Conservation (phyloP, 345 rosid species). For the Dimocarpus longan region DNA sequence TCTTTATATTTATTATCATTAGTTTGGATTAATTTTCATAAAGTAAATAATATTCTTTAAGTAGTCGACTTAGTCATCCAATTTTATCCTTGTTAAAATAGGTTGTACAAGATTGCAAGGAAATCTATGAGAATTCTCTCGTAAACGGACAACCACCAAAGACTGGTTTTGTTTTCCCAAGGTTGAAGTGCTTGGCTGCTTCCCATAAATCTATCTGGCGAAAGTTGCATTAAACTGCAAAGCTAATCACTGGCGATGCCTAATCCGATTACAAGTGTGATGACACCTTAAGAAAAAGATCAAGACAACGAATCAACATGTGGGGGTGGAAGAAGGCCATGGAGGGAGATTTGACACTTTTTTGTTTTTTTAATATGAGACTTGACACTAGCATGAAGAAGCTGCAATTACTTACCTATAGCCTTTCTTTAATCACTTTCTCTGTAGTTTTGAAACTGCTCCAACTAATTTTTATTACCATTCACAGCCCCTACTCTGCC, state of each 20-base stretch:
- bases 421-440: too few relatives aligned
- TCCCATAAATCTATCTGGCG: constrained; percentile 77
- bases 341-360: too few relatives aligned
- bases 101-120: constrained; percentile 99
- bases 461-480: too few relatives aligned
- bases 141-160: constrained; percentile 86
- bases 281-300: too few relatives aligned
- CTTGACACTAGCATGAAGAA: too few relatives aligned
- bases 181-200: constrained; percentile 73
- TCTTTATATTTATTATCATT: not conserved
- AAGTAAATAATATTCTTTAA: constrained; percentile 9
- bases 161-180: constrained; percentile 84
- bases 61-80: not conserved
- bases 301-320: too few relatives aligned
- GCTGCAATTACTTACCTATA: too few relatives aligned
- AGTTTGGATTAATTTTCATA: not conserved
- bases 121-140: constrained; percentile 85
- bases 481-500: too few relatives aligned
- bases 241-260: not conserved
- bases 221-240: constrained; percentile 36
- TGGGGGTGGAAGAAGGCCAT: too few relatives aligned
- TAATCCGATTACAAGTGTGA: not conserved
- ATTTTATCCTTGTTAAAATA: constrained; percentile 26
- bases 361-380: too few relatives aligned
- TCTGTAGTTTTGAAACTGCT: too few relatives aligned